Percentiles rank a stretch among this genome's conserved stretches.
These are phyloP conservation scores for Clitocybe nebularis DNA, from an alignment of 1,284 basidiomycete genomes.

Conservation along the genomic window DNA sequence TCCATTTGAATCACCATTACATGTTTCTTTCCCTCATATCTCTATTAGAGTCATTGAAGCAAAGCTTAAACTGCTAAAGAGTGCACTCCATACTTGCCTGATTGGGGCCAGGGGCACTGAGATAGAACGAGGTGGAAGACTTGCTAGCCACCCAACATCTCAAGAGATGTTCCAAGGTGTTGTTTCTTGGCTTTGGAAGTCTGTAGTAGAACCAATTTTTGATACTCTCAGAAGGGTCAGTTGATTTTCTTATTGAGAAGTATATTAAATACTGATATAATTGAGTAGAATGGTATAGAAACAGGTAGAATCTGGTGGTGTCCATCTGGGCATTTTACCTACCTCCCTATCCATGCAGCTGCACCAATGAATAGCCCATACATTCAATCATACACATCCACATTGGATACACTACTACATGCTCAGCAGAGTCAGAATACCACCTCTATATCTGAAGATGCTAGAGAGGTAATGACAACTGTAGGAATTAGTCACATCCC, in stretches of 20 bases:
- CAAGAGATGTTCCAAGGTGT: neutral
- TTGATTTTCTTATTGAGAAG: neutral
- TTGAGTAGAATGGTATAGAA: conserved; percentile 6
- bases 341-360: conserved; percentile 1
- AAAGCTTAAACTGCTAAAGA: neutral
- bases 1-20: neutral
- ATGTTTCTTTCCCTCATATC: neutral
- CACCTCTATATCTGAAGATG: neutral
- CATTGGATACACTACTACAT: conserved; percentile 4
- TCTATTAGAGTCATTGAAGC: neutral
- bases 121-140: neutral
- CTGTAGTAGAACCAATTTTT: neutral
- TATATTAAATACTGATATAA: neutral
- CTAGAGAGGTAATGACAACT: neutral
- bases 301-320: conserved; percentile 16
- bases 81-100: neutral
- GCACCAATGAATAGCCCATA: neutral
- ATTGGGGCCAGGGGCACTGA: neutral
- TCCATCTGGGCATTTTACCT: conserved; percentile 13
- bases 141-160: neutral
- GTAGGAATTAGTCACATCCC: conserved; percentile 1
- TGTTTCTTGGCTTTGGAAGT: neutral
- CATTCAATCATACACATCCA: conserved; percentile 9
- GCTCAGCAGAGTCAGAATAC: neutral
- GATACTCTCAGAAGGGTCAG: neutral